Evolutionary conservation across 768 basidiomycete species (phyloP), one percentile per base, ranked within the genome.

Genomic region (Fibroporia radiculosa): DNA sequence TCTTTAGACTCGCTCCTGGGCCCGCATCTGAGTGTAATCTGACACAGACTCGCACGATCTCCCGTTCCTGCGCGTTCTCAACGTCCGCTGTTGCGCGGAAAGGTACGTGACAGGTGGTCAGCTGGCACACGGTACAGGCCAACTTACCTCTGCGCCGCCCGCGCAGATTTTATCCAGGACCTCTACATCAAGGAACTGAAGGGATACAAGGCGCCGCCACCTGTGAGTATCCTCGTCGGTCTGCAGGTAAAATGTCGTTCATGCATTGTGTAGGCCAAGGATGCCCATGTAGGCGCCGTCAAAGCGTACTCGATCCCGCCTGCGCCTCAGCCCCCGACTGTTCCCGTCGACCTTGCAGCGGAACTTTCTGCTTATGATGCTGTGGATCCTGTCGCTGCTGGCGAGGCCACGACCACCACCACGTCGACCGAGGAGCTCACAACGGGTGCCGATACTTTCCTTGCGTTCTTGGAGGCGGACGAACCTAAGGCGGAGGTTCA

Each of bases 131-230:
- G 35, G 29, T 45, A 54, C 66, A 65, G 59, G 66, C 69, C 67
- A 65, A 61, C 68, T 48, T 32, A 57, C 54, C 56, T 64, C 68
- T 63, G 28, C 19, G 14, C 13, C 16, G 34, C 14, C 7, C 20
- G 19, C 20, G 16, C 62, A 96, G 93, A 96, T 72, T 72, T 93
- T 60, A 74, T 97, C 42, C 88, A 93, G 76, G 92, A 96, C 52
- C 63, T 96, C 45, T 98, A 97, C 68, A 56, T 98, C 55, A 81
- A 75, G 59, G 86, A 95, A 70, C 74, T 98, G 57, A 93, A 87
- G 68, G 64, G 77, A 4, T 98, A 93, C 79, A 95, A 90, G 72
- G 74, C 88, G 31, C 69, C 80, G 27, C 68, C 78, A 4, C 64
- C 61, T 36, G 92, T 93, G 57, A 63, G 88, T 74, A n/a, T 34